Base-by-base conservation (phyloP, 768 basidiomycete genomes). In the Serendipita sp. region DNA sequence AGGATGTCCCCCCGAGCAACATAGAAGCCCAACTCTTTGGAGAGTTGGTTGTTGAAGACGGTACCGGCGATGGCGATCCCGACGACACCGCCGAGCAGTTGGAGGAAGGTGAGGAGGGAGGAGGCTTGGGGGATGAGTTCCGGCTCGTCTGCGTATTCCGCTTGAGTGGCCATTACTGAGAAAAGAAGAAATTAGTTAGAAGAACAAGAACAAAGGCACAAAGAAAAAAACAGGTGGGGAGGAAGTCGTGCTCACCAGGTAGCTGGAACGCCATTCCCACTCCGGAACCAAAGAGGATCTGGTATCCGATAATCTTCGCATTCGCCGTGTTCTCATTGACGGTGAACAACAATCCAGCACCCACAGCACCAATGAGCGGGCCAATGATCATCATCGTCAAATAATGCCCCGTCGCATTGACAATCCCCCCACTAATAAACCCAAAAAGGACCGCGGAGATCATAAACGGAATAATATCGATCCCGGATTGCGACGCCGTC, bases 351-450 rank as follows among this genome's bases (percentile, higher is more conserved):
- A 65, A 41, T 24, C 64, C 64, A 14, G 62, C 62, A 2, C 64
- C 64, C 13, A 64, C 58, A 1, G 64, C 62, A 42, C 71, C 60
- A 58, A 75, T 68, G 42, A 68, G 51, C 0, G 74, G 74, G 0
- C 72, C 73, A 44, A 67, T 64, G 33, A 70, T 68, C 63, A 77
- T 71, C 69, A 75, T 71, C 13, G 66, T 69, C 66, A 70, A 73
- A 69, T 72, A 75, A 41, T 71, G 66, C 2, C 75, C 74, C 42
- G 62, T 60, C 16, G 26, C 67, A 62, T 71, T 72, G 30, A 73
- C 66, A 60, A 68, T 38, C 61, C 67, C 66, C 62, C 72, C 68
- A 42, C 71, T 68, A 30, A 68, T 60, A 16, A 70, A 66, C 22
- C 66, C 61, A 3, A 48, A 51, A 17, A 70, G 22, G 26, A 66